phyloP scores from a whole-genome alignment of 1,139 yeast genomes.

The Candida mesenterica region DNA sequence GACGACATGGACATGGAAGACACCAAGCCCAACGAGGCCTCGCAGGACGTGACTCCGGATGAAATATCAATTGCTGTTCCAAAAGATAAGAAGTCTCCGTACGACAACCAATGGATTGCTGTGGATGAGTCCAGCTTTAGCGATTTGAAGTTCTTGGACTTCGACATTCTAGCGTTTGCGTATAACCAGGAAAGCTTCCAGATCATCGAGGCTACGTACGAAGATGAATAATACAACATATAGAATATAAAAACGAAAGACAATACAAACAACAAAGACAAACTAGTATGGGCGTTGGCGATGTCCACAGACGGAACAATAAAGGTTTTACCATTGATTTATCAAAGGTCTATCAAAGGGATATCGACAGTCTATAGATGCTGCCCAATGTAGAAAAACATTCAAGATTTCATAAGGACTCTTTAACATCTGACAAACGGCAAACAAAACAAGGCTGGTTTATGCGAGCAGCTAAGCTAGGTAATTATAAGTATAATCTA shows the following conservation, averaged over 20 bases:
- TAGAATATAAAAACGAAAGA: constrained; percentile 1
- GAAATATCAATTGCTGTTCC: constrained; percentile 43
- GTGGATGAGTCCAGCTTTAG: constrained; percentile 23
- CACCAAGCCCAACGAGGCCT: constrained; percentile 28
- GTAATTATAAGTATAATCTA: too few species aligned
- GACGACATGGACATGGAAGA: constrained; percentile 29
- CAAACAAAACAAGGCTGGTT: background rate
- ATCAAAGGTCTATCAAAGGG: too few species aligned
- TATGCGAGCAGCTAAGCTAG: background rate
- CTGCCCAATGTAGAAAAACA: too few species aligned
- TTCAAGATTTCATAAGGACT: too few species aligned
- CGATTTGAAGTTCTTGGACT: constrained; percentile 34
- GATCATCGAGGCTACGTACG: constrained; percentile 44
- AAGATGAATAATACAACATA: constrained; percentile 22
- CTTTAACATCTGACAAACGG: background rate
- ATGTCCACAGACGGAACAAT: too few species aligned
- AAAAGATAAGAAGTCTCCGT: constrained; percentile 38
- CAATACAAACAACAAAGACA: background rate
- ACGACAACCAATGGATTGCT: constrained; percentile 41
- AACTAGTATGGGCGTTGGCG: too few species aligned
- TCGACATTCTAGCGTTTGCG: constrained; percentile 43
- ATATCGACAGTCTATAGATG: too few species aligned
- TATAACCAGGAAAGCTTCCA: constrained; percentile 36
- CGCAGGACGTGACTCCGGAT: constrained; percentile 9
- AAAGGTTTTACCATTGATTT: too few species aligned